Base-by-base conservation (phyloP, 2,329 filamentous ascomycete genomes). In the Aspergillus oerlinghausenensis region DNA sequence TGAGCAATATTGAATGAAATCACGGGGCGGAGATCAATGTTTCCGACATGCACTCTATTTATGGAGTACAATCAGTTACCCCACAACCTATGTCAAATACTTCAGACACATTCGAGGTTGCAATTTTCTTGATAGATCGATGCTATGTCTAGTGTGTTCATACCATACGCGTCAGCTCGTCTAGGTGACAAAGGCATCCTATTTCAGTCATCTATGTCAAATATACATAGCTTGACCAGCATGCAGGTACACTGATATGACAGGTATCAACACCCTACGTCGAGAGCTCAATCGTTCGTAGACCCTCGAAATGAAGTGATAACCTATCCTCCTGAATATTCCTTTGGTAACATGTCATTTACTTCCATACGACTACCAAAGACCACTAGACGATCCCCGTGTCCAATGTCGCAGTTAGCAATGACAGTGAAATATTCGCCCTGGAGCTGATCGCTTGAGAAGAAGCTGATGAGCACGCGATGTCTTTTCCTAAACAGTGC, bases 1-100 rank as follows among this genome's bases (percentile, higher is more conserved):
- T 35, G 49, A 45, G 25, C 49, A 53, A 53, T 53, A 28, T 48
- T 47, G 51, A n/a, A 47, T 47, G 43, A 42, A 51, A n/a, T 51
- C 21, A 35, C 50, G 50, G 50, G 52, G 52, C 52, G 52, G 48
- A 50, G 52, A 43, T 50, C 32, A 43, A 28, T 45, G 47, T 42
- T 23, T 50, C 52, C 52, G 52, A 49, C 35, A 26, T 21, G 23
- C 23, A 47, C 42, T 23, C 4, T 2, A 4, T 23, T 11, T 23
- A 29, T 3, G 3, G 28, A 29, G 8, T 29, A 47, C 19, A 21
- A 19, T 21, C n/a, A 43, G 21, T 21, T 43, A 43, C 17, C 9
- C 21, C 40, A 43, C 40, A 23, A 23, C n/a, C 8, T 43, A n/a
- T 9, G 40, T 21, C 14, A 17, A 38, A 17, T 8, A 17, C 2